These are phyloP conservation scores for Coemansia asiatica DNA, from an alignment of 192 early-diverging fungal species.

Conservation along the genomic window DNA sequence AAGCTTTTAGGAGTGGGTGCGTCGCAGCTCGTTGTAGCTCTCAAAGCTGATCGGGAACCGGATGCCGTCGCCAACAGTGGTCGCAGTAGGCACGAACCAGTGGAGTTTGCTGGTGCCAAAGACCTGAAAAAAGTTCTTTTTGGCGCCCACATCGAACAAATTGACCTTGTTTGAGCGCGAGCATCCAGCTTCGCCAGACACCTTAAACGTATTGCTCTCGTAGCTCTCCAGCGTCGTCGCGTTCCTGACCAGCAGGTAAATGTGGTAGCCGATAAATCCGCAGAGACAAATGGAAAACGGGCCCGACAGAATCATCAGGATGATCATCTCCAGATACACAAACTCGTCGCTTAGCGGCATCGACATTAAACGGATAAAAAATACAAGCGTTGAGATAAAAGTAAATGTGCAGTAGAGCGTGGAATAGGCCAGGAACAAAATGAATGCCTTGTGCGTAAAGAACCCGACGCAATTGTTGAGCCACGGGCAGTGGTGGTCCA, in stretches of 20 bases:
- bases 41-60: slow-evolving; percentile 56
- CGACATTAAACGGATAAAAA: slow-evolving; percentile 21
- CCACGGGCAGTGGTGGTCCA: slow-evolving; percentile 84
- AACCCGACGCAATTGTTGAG: slow-evolving; percentile 80
- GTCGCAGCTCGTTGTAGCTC: slow-evolving; percentile 49
- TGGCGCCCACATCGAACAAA: slow-evolving; percentile 48
- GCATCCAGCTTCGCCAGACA: neutral
- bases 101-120: slow-evolving; percentile 56
- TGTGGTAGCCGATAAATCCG: slow-evolving; percentile 41
- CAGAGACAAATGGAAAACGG: slow-evolving; percentile 30
- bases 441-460: slow-evolving; percentile 72
- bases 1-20: slow-evolving; percentile 5
- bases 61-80: slow-evolving; percentile 58
- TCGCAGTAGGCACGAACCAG: slow-evolving; percentile 59
- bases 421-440: slow-evolving; percentile 60
- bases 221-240: slow-evolving; percentile 53
- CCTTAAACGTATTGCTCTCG: slow-evolving; percentile 29
- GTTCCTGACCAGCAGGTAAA: slow-evolving; percentile 41
- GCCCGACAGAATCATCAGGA: slow-evolving; percentile 28
- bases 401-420: slow-evolving; percentile 26
- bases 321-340: slow-evolving; percentile 18
- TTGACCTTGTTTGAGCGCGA: slow-evolving; percentile 24
- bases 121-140: slow-evolving; percentile 59
- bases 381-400: slow-evolving; percentile 16
- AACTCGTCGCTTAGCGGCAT: neutral